Evolutionary conservation across 352 stramenopile species (phyloP), one percentile per base, ranked within the genome.

Genomic region (Globisporangium alternatum): DNA sequence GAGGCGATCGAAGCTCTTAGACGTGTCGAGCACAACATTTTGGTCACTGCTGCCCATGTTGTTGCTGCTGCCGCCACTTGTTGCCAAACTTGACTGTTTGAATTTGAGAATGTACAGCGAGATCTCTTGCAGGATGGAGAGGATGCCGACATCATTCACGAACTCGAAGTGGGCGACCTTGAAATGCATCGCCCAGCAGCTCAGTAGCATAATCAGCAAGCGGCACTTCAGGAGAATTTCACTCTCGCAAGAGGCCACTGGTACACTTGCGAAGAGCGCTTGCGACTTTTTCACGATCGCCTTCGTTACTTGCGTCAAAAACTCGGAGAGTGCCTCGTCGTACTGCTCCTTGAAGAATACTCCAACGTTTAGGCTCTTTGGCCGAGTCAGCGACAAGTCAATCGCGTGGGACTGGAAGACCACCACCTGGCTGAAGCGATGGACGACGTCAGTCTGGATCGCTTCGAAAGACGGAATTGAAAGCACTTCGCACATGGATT

Each of bases 341-440:
- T 78, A 65, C 49, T 80, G 61, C 51, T 69, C 72, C 0, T 64
- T 69, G 54, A 76, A 86, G 57, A 76, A 84, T n/a, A 65, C 45
- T 1, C 66, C 66, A 21, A 63, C 53, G 17, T 71, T 74, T 2
- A 59, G 55, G 30, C 28, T 60, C 22, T 35, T 57, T 6, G 47
- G 30, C 30, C 30, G 33, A 15, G 48, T 45, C 30, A 56, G 21
- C 31, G 28, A 61, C 2, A 13, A 19, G 19, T 51, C 44, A 33
- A 58, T 30, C 13, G 28, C 12, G n/a, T 62, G 35, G 0, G 62
- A 30, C 15, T 71, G 58, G n/a, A 83, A 83, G 3, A 77, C 71
- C 43, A 93, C 74, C 3, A 81, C 72, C 47, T 83, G 74, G n/a
- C 75, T 72, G 2, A 91, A 39, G 52, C 82, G 72, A 8, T 85